Percentiles rank a stretch among this genome's conserved stretches.
phyloP scores from a whole-genome alignment of 2,329 filamentous ascomycete species.

The Hymenotorrendiella dingleyae region DNA sequence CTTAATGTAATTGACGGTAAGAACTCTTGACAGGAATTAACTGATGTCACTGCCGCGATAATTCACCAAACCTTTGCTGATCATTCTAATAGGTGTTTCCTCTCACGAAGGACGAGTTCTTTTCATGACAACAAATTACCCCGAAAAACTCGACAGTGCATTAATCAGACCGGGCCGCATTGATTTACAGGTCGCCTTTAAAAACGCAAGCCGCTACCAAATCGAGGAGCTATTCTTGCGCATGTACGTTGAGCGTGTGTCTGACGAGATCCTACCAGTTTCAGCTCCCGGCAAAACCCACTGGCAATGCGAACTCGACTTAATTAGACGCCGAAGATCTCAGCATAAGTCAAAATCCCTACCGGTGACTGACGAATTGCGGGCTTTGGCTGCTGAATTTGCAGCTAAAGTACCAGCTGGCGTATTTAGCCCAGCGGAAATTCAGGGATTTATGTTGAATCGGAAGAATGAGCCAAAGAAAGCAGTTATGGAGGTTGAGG shows the following conservation, averaged over 20 bases:
- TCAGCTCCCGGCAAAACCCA: too few species aligned
- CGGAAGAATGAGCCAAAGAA: constrained; percentile 51
- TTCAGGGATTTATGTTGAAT: constrained; percentile 60
- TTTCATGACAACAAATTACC: constrained; percentile 66
- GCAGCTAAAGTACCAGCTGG: constrained; percentile 44
- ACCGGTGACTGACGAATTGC: constrained; percentile 13
- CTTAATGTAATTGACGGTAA: constrained; percentile 62
- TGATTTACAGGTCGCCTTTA: constrained; percentile 53
- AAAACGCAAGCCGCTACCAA: constrained; percentile 19
- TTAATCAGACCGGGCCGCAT: constrained; percentile 57
- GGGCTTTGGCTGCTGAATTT: constrained; percentile 45
- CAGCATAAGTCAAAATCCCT: too few species aligned
- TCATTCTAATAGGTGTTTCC: constrained; percentile 38
- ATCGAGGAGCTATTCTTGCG: neutral
- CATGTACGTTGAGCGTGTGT: constrained; percentile 2
- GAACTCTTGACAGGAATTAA: neutral
- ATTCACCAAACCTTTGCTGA: neutral
- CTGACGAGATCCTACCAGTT: too few species aligned
- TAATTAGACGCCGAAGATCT: too few species aligned
- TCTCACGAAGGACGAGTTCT: constrained; percentile 61
- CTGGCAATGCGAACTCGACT: too few species aligned
- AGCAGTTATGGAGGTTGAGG: constrained; percentile 46
- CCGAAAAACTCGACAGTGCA: constrained; percentile 54
- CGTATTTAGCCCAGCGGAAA: constrained; percentile 53
- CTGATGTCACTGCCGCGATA: too few species aligned